These are phyloP conservation scores for Nymphaea thermarum DNA, from an alignment of 164 flowering plant genomes.

Conservation along the genomic window DNA sequence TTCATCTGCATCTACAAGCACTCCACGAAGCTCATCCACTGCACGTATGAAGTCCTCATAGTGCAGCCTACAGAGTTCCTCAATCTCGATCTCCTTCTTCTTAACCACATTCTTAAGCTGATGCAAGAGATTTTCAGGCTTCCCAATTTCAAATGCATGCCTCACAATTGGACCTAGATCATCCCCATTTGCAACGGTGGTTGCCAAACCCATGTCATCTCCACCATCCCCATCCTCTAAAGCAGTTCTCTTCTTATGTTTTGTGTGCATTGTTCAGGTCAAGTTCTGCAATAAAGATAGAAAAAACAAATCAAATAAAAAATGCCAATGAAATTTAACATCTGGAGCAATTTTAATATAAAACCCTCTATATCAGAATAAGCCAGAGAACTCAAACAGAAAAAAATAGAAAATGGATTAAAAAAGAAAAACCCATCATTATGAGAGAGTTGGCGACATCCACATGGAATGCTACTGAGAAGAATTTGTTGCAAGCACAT, in stretches of 20 bases:
- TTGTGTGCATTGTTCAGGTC: conserved; percentile 33
- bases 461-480: too few species aligned
- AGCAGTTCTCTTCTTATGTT: conserved; percentile 47
- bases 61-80: conserved; percentile 85
- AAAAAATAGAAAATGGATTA: too few species aligned
- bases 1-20: conserved; percentile 88
- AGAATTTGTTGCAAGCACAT: too few species aligned
- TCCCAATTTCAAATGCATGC: conserved; percentile 73
- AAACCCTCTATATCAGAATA: neutral
- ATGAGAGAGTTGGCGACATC: too few species aligned
- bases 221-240: conserved; percentile 72
- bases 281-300: neutral
- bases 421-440: too few species aligned
- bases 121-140: conserved; percentile 63
- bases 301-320: neutral
- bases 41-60: conserved; percentile 90
- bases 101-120: conserved; percentile 65
- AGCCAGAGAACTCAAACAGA: neutral
- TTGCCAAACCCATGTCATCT: conserved; percentile 58
- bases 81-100: conserved; percentile 88
- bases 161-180: conserved; percentile 74
- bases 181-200: conserved; percentile 69
- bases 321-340: neutral
- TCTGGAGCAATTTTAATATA: neutral
- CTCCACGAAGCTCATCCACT: conserved; percentile 93